phyloP scores from a whole-genome alignment of 331 rosid genomes.

The Rhamnella rubrinervis region DNA sequence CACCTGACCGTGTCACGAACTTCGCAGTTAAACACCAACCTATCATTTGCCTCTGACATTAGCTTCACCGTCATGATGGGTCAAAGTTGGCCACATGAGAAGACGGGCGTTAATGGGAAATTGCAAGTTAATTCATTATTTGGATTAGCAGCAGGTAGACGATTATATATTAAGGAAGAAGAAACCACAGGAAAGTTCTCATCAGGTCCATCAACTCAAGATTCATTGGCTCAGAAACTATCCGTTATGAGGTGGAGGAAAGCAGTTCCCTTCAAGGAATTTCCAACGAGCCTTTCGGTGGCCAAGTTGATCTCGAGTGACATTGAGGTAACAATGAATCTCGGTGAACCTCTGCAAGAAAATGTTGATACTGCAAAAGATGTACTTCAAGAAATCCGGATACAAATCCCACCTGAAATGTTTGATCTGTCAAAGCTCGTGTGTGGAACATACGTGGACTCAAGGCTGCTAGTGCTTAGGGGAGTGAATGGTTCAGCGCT shows the following conservation, averaged over 20 bases:
- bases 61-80: conserved; percentile 82
- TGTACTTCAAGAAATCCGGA: conserved; percentile 65
- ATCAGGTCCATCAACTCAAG: conserved; percentile 42
- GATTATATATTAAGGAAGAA: conserved; percentile 75
- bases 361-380: conserved; percentile 49
- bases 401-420: conserved; percentile 83
- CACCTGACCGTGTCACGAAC: conserved; percentile 57
- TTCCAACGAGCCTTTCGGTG: conserved; percentile 87
- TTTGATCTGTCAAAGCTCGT: conserved; percentile 88
- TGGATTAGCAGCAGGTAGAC: conserved; percentile 57
- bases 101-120: conserved; percentile 65
- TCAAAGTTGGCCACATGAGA: conserved; percentile 85
- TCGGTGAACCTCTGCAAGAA: conserved; percentile 56
- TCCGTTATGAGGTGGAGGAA: conserved; percentile 76
- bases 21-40: conserved; percentile 44
- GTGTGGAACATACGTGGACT: conserved; percentile 89
- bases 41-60: conserved; percentile 57
- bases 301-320: conserved; percentile 72
- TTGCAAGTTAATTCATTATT: conserved; percentile 63
- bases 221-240: conserved; percentile 58
- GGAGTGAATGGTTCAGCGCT: conserved; percentile 96
- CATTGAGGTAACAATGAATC: conserved; percentile 56
- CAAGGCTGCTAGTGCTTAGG: conserved; percentile 75
- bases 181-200: conserved; percentile 48
- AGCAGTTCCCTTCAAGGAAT: conserved; percentile 73